phyloP scores from a whole-genome alignment of 139 green algal species.

The Chlorella sp. region DNA sequence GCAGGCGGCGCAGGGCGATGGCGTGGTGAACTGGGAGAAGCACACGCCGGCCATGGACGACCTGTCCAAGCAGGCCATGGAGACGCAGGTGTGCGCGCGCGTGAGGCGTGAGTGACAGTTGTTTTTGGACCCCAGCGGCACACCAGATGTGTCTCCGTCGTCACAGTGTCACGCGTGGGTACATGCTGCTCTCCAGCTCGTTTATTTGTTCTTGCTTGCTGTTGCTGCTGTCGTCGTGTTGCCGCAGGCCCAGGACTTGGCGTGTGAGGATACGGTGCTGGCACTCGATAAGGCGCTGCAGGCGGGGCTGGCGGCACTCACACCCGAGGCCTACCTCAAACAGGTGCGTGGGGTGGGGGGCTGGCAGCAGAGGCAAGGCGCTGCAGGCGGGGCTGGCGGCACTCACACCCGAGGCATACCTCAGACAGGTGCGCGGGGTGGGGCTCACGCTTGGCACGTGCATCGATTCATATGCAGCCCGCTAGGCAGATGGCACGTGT shows the following conservation, averaged over 20 bases:
- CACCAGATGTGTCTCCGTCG: no score
- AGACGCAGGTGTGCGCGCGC: slow-evolving; percentile 44
- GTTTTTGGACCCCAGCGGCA: no score
- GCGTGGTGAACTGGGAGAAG: neutral
- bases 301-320: slow-evolving; percentile 35
- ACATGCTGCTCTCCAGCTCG: no score
- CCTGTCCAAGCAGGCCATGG: slow-evolving; percentile 64
- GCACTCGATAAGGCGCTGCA: slow-evolving; percentile 67
- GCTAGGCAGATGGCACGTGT: no score
- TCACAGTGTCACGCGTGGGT: no score
- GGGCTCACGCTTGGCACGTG: no score
- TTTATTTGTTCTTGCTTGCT: neutral
- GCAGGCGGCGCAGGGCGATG: neutral
- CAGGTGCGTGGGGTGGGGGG: slow-evolving; percentile 63
- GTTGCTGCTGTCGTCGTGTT: no score
- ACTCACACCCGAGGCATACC: slow-evolving; percentile 51
- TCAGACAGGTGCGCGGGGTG: slow-evolving; percentile 76
- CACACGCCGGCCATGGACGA: slow-evolving; percentile 59
- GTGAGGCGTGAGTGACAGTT: no score
- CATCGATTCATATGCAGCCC: no score
- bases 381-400: slow-evolving; percentile 46
- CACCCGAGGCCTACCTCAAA: slow-evolving; percentile 64
- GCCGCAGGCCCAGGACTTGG: slow-evolving; percentile 68
- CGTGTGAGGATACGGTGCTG: slow-evolving; percentile 80
- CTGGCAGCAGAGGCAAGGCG: slow-evolving; percentile 53